A percentile compares a stretch with the other conserved stretches of the same genome.
Evolutionary conservation across 495 filamentous ascomycete genomes (phyloP).

Genomic region (Aspergillus panamensis): DNA sequence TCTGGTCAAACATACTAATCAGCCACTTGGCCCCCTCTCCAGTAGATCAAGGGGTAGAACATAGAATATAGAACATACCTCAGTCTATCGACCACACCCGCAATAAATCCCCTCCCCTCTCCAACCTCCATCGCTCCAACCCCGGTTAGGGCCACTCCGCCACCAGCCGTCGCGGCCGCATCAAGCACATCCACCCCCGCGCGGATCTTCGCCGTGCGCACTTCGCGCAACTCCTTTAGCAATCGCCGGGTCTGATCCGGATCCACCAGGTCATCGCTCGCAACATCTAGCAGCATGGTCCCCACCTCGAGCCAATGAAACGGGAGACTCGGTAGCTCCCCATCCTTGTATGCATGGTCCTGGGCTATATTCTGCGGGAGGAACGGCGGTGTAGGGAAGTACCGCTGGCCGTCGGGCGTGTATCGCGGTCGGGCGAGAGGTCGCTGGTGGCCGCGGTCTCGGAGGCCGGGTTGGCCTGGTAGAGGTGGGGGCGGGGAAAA

Average conservation of each 20-base stretch:
- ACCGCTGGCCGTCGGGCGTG: conserved; percentile 41
- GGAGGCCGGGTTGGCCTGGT: conserved; percentile 42
- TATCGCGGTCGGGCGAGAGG: conserved; percentile 34
- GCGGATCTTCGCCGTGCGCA: conserved; percentile 84
- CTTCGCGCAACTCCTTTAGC: conserved; percentile 80
- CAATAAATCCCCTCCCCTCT: conserved; percentile 80
- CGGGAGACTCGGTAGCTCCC: conserved; percentile 60
- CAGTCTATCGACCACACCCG: conserved; percentile 82
- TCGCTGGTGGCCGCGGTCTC: conserved; percentile 28
- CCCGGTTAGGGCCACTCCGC: conserved; percentile 71
- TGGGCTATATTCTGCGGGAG: conserved; percentile 42
- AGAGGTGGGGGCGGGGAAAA: conserved; percentile 74
- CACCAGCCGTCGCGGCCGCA: conserved; percentile 55
- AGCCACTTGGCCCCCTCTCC: too few relatives aligned
- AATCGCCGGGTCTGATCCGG: conserved; percentile 70
- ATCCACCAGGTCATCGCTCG: conserved; percentile 78
- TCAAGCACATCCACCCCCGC: conserved; percentile 67
- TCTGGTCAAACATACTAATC: conserved; percentile 16
- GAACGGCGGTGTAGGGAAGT: conserved; percentile 42
- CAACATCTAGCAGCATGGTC: conserved; percentile 78
- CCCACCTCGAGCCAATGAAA: conserved; percentile 93
- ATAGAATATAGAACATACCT: conserved; percentile 44
- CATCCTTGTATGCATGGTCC: conserved; percentile 15
- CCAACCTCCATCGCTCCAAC: conserved; percentile 89
- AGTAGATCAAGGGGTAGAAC: too few relatives aligned